Percentiles rank a stretch among this genome's conserved stretches.
Conservation (phyloP, 2,329 filamentous ascomycete species). For the Blastomyces silverae region DNA sequence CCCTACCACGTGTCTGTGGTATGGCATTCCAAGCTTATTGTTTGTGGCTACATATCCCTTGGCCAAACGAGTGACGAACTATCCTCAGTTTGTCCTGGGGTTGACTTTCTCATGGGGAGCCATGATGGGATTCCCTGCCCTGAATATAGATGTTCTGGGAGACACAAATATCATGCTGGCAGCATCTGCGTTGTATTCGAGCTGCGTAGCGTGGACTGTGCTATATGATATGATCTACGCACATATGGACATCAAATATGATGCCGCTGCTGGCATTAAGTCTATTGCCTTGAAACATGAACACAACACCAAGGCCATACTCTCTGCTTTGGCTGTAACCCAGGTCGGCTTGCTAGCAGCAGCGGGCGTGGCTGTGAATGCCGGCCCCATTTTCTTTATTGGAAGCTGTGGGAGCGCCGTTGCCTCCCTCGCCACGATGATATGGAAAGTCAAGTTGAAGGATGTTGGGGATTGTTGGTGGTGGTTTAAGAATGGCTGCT, state of each 20-base stretch:
- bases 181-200: conserved; percentile 41
- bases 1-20: conserved; percentile 39
- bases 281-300: conserved; percentile 47
- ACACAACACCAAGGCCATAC: conserved; percentile 41
- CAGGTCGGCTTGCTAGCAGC: conserved; percentile 41
- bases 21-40: conserved; percentile 40
- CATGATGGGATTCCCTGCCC: conserved; percentile 43
- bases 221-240: conserved; percentile 49
- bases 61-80: conserved; percentile 49
- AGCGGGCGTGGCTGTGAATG: conserved; percentile 44
- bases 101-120: conserved; percentile 48
- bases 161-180: conserved; percentile 34
- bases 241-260: conserved; percentile 48
- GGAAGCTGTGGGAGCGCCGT: conserved; percentile 54
- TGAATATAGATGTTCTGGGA: conserved; percentile 42
- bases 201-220: conserved; percentile 45
- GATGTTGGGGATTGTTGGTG: conserved; percentile 55
- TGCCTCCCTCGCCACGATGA: conserved; percentile 52
- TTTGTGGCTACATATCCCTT: conserved; percentile 46
- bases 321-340: conserved; percentile 36
- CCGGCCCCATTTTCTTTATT: conserved; percentile 53
- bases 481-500: conserved; percentile 58
- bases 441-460: conserved; percentile 52
- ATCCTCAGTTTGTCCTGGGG: conserved; percentile 48
- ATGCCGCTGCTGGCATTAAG: conserved; percentile 46